Evolutionary conservation across 345 rosid species (phyloP).

Genomic region (Erucastrum elatum): DNA sequence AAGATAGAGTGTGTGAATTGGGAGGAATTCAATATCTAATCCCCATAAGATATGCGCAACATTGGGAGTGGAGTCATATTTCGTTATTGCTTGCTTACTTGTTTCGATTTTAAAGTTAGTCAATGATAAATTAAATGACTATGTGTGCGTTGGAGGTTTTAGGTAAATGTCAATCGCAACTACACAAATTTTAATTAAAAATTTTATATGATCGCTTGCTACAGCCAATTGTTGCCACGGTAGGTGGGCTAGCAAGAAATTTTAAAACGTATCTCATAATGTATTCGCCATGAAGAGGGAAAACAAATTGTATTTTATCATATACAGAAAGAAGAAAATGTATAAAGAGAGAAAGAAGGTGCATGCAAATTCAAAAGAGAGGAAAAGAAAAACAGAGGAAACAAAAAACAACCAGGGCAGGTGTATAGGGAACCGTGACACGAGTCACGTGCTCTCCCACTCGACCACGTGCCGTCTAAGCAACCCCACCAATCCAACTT

Average conservation of each 20-base stretch:
- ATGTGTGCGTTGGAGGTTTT: conserved; percentile 6
- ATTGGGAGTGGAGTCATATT: conserved; percentile 1
- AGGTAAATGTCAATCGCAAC: conserved; percentile 27
- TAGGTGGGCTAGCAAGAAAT: conserved; percentile 13
- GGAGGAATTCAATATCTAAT: conserved; percentile 30
- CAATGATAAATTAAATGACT: not conserved
- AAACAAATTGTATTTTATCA: not conserved
- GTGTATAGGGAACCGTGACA: conserved; percentile 24
- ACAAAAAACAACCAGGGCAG: conserved; percentile 19
- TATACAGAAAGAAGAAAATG: not conserved
- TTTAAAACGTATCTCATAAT: not conserved
- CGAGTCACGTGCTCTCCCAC: conserved; percentile 36
- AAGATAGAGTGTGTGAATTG: not conserved
- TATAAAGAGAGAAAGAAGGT: not conserved
- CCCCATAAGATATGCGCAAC: conserved; percentile 32
- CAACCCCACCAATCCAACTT: conserved; percentile 16
- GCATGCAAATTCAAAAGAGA: conserved; percentile 17
- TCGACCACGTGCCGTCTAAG: conserved; percentile 43
- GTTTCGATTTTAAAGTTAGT: not conserved
- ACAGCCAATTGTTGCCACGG: conserved; percentile 14
- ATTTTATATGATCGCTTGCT: conserved; percentile 7
- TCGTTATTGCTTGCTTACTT: not conserved
- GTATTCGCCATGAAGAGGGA: not conserved
- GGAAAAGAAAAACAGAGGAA: no score
- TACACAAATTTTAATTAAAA: not conserved